Evolutionary conservation across 2,329 filamentous ascomycete species (phyloP).

Genomic region (Anisogramma anomala): DNA sequence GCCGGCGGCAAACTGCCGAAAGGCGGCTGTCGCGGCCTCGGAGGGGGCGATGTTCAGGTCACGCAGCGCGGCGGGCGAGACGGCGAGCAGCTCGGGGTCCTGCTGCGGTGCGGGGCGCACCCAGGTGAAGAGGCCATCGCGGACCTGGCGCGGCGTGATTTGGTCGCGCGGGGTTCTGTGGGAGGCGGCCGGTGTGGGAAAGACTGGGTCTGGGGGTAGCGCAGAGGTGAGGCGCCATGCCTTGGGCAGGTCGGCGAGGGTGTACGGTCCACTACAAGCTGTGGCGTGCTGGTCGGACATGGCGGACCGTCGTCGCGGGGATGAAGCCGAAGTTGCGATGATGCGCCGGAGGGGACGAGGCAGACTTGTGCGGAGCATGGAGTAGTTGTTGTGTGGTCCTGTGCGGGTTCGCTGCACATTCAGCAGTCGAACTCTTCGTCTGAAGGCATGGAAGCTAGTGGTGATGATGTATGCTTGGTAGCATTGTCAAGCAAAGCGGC

Average conservation of each 20-base stretch:
- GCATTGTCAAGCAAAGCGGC: too few species aligned
- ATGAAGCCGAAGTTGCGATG: not conserved
- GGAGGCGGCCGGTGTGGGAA: constrained; percentile 69
- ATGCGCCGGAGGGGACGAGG: constrained; percentile 7
- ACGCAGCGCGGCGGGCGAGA: constrained; percentile 65
- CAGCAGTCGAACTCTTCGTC: too few species aligned
- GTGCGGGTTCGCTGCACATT: too few species aligned
- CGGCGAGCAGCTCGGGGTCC: constrained; percentile 66
- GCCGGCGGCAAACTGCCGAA: constrained; percentile 66
- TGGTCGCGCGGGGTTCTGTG: constrained; percentile 68
- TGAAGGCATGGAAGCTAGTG: too few species aligned
- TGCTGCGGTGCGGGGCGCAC: constrained; percentile 67
- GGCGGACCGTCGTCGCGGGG: constrained; percentile 2
- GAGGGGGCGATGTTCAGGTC: constrained; percentile 65
- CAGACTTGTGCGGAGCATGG: constrained; percentile 8
- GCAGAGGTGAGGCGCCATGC: constrained; percentile 54
- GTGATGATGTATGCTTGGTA: too few species aligned
- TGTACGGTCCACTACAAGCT: constrained; percentile 22
- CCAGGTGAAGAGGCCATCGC: constrained; percentile 77
- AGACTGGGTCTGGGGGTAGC: constrained; percentile 65
- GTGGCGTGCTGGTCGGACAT: constrained; percentile 20
- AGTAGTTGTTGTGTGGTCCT: not conserved
- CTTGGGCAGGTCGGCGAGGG: constrained; percentile 48
- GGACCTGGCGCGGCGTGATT: constrained; percentile 73
- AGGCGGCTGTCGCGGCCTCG: constrained; percentile 61